A percentile compares a stretch with the other conserved stretches of the same genome.
These are phyloP conservation scores for Ramaria sp. DNA, from an alignment of 768 basidiomycete species.

Conservation along the genomic window DNA sequence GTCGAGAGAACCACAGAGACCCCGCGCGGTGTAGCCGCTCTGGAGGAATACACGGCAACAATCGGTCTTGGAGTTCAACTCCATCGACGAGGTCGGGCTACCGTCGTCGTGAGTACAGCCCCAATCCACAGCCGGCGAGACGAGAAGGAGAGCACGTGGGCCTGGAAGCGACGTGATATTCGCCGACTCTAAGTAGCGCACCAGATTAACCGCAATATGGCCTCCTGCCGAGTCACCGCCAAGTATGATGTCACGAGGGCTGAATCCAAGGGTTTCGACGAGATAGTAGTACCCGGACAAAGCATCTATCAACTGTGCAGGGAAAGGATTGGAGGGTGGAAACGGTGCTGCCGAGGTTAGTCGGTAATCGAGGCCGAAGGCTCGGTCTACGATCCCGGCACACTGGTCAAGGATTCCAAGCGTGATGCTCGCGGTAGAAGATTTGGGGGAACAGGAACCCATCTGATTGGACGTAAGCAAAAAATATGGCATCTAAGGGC, in stretches of 20 bases:
- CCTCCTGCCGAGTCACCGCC: conserved; percentile 48
- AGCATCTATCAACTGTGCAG: conserved; percentile 42
- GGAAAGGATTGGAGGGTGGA: conserved; percentile 31
- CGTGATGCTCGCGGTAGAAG: neutral
- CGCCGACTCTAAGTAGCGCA: conserved; percentile 39
- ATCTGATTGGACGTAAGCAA: neutral
- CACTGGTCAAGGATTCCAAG: neutral
- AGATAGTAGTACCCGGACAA: conserved; percentile 43
- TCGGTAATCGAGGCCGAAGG: conserved; percentile 39
- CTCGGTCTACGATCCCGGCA: conserved; percentile 15
- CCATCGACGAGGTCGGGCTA: conserved; percentile 23
- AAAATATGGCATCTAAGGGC: neutral
- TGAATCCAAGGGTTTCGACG: conserved; percentile 29
- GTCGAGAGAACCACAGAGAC: conserved; percentile 41
- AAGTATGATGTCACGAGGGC: conserved; percentile 33
- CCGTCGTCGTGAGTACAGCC: conserved; percentile 27
- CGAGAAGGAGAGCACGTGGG: conserved; percentile 33
- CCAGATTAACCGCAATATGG: conserved; percentile 42
- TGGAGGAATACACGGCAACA: too few relatives aligned
- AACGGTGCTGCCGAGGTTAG: conserved; percentile 24
- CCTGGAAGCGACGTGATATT: conserved; percentile 27
- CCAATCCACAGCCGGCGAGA: conserved; percentile 50
- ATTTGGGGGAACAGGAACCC: neutral
- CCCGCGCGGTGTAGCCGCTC: conserved; percentile 25
- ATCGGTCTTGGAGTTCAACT: conserved; percentile 5